Evolutionary conservation across 768 basidiomycete species (phyloP).

Genomic region (Suillus plorans): DNA sequence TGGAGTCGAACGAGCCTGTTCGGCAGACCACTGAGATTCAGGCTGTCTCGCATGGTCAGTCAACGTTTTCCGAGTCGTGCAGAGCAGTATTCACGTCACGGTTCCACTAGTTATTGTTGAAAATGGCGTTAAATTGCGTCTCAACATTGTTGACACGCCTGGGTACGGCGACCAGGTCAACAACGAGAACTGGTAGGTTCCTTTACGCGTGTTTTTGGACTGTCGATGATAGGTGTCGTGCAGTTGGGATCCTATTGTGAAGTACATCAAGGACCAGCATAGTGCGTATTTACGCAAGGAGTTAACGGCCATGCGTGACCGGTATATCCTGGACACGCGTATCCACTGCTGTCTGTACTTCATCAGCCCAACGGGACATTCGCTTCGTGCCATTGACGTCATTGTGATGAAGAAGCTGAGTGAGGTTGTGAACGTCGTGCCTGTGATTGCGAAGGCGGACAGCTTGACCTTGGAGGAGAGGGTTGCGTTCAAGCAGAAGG

Average conservation of each 20-base stretch:
- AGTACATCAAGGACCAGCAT: constrained; percentile 99
- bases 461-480: constrained; percentile 92
- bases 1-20: constrained; percentile 83
- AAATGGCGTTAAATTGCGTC: constrained; percentile 89
- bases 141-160: constrained; percentile 99
- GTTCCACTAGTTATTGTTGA: constrained; percentile 79
- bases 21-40: constrained; percentile 98
- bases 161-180: constrained; percentile 99
- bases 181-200: constrained; percentile 91
- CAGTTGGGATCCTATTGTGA: constrained; percentile 98
- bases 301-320: constrained; percentile 97
- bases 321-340: constrained; percentile 96
- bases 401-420: constrained; percentile 99
- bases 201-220: constrained; percentile 1
- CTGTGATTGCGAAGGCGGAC: constrained; percentile 98
- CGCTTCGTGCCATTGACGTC: constrained; percentile 93
- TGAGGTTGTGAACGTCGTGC: constrained; percentile 98
- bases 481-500: constrained; percentile 90
- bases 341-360: constrained; percentile 99
- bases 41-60: constrained; percentile 87
- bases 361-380: constrained; percentile 98
- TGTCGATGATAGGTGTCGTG: constrained; percentile 7
- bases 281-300: constrained; percentile 98
- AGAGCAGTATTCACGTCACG: constrained; percentile 12
- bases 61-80: not conserved